Conservation (phyloP, 2,329 filamentous ascomycete species). For the Pestalotiopsis sp. region DNA sequence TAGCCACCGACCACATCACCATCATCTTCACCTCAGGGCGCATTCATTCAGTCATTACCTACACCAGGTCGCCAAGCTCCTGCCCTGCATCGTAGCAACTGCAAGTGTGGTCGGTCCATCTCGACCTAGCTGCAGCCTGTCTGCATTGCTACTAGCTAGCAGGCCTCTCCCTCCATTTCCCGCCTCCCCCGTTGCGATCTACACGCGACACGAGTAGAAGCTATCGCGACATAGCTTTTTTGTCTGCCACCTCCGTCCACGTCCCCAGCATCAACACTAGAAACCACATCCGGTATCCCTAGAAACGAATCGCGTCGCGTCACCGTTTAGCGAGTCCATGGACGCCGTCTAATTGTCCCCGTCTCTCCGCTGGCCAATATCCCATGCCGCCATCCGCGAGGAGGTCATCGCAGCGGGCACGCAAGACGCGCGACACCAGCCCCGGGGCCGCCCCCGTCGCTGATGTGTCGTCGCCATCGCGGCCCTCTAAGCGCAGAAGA, state of each 20-base stretch:
- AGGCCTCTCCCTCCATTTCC: not conserved
- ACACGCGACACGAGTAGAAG: not conserved
- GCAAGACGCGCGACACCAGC: constrained; percentile 32
- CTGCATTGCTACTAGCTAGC: no score
- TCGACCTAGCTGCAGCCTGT: not conserved
- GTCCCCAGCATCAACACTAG: not conserved
- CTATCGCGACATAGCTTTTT: not conserved
- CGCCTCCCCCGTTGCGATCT: not conserved
- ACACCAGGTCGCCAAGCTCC: not conserved
- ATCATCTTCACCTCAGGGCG: not conserved
- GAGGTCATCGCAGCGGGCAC: constrained; percentile 35
- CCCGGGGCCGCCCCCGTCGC: constrained; percentile 28
- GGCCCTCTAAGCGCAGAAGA: constrained; percentile 66
- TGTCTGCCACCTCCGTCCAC: not conserved
- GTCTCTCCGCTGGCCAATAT: not conserved
- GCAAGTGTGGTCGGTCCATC: not conserved
- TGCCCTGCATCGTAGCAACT: not conserved
- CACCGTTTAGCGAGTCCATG: constrained; percentile 4
- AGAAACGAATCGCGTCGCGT: not conserved
- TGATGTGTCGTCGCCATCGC: constrained; percentile 59
- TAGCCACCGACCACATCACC: not conserved
- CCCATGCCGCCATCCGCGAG: constrained; percentile 42
- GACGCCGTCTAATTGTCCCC: not conserved
- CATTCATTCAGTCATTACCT: not conserved
- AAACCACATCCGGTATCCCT: not conserved